phyloP scores from a whole-genome alignment of 306 rosid species.

The Styphnolobium japonicum region DNA sequence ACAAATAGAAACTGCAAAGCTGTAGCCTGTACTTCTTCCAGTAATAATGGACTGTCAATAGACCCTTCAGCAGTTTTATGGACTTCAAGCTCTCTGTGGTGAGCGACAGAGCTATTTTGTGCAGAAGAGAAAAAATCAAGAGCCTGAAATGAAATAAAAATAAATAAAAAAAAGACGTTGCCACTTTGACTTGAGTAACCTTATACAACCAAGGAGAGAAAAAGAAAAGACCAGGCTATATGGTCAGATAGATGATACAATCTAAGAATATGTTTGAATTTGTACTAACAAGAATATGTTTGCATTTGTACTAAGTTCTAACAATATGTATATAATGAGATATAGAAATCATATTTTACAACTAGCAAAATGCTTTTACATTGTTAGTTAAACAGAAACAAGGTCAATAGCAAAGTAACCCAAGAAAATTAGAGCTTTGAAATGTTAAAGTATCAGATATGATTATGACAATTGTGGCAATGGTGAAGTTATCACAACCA shows the following conservation, averaged over 20 bases:
- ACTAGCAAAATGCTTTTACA: background rate
- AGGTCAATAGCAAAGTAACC: background rate
- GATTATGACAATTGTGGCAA: background rate
- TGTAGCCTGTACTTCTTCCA: constrained; percentile 50
- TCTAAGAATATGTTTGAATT: background rate
- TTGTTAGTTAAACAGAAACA: background rate
- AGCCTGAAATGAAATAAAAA: constrained; percentile 62
- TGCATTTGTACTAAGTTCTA: too few relatives aligned
- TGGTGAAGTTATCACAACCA: constrained; percentile 15
- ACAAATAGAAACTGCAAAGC: background rate
- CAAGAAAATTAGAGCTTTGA: too few relatives aligned
- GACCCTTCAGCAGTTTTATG: constrained; percentile 49
- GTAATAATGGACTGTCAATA: constrained; percentile 72
- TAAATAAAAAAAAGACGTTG: background rate
- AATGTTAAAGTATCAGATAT: constrained; percentile 11
- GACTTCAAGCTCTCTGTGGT: constrained; percentile 53
- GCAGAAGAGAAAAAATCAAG: constrained; percentile 73
- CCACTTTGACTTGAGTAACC: background rate
- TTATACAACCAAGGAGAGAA: constrained; percentile 9
- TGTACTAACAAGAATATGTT: too few relatives aligned
- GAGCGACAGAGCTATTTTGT: constrained; percentile 50
- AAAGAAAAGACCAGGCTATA: constrained; percentile 1
- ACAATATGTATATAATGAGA: background rate
- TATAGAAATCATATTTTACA: background rate
- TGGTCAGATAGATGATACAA: background rate